Conservation (phyloP, 2,329 filamentous ascomycete species). For the Fusarium protoensiforme region DNA sequence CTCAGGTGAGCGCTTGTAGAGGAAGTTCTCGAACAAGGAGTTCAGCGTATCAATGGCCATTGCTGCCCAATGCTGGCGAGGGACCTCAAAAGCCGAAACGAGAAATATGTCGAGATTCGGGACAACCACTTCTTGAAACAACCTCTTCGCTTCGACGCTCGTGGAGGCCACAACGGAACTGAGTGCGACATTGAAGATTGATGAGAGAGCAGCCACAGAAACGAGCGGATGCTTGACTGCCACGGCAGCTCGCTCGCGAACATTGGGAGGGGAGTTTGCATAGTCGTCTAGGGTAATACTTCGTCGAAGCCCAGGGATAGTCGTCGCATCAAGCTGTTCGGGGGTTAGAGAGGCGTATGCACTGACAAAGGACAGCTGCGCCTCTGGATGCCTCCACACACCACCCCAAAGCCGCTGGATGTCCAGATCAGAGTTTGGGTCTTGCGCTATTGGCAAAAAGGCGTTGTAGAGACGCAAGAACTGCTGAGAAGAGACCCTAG, state of each 20-base stretch:
- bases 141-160: conserved; percentile 70
- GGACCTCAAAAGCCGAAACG: conserved; percentile 80
- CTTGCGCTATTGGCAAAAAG: conserved; percentile 76
- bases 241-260: conserved; percentile 63
- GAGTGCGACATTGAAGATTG: conserved; percentile 73
- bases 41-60: conserved; percentile 81
- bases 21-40: conserved; percentile 84
- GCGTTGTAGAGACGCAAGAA: conserved; percentile 86
- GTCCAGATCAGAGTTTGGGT: conserved; percentile 69
- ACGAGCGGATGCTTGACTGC: conserved; percentile 88
- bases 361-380: conserved; percentile 92
- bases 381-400: conserved; percentile 85
- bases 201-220: conserved; percentile 83
- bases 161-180: conserved; percentile 71
- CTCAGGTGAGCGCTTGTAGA: conserved; percentile 80
- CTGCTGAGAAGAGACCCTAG: conserved; percentile 81
- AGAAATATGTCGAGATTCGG: conserved; percentile 84
- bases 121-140: conserved; percentile 75
- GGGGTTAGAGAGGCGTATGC: conserved; percentile 83
- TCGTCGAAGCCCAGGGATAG: conserved; percentile 82
- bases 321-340: conserved; percentile 83
- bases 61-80: conserved; percentile 76
- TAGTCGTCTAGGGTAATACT: conserved; percentile 77
- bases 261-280: conserved; percentile 58
- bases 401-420: conserved; percentile 93